These are phyloP conservation scores for Dillenia suffruticosa DNA, from an alignment of 164 flowering plant genomes.

Conservation along the genomic window DNA sequence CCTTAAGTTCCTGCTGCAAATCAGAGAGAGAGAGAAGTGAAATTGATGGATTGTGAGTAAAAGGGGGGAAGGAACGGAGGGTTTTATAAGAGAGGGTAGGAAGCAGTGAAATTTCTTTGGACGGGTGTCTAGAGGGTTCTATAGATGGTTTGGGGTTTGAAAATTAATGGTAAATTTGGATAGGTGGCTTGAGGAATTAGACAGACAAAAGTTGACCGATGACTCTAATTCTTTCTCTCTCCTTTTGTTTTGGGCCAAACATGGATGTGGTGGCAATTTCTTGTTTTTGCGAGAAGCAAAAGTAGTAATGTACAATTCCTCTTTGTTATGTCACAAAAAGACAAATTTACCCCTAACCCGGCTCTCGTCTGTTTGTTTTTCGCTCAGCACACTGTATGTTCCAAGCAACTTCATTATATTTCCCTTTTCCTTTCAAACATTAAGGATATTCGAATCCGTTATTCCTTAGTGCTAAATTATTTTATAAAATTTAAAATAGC, in stretches of 20 bases:
- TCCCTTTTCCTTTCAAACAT: too few species aligned
- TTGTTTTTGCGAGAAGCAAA: neutral
- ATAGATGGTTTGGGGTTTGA: constrained; percentile 8
- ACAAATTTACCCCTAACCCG: neutral
- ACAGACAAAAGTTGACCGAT: neutral
- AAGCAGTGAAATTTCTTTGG: neutral
- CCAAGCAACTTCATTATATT: too few species aligned
- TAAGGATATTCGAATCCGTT: too few species aligned
- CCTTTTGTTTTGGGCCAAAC: too few species aligned
- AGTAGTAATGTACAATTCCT: neutral
- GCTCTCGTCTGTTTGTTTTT: too few species aligned
- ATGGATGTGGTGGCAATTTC: neutral
- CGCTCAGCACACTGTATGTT: too few species aligned
- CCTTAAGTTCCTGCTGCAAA: neutral
- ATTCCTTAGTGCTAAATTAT: too few species aligned
- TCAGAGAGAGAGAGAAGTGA: neutral
- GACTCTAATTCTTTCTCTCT: neutral
- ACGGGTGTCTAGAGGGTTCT: constrained; percentile 12
- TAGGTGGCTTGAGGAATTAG: neutral
- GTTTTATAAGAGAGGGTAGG: neutral
- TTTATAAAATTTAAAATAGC: too few species aligned
- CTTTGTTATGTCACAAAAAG: neutral
- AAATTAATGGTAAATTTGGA: neutral
- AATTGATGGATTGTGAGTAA: neutral
- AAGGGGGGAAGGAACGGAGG: neutral